Base-by-base conservation (phyloP, 176 grass and related monocot genomes). In the Thinopyrum elongatum region DNA sequence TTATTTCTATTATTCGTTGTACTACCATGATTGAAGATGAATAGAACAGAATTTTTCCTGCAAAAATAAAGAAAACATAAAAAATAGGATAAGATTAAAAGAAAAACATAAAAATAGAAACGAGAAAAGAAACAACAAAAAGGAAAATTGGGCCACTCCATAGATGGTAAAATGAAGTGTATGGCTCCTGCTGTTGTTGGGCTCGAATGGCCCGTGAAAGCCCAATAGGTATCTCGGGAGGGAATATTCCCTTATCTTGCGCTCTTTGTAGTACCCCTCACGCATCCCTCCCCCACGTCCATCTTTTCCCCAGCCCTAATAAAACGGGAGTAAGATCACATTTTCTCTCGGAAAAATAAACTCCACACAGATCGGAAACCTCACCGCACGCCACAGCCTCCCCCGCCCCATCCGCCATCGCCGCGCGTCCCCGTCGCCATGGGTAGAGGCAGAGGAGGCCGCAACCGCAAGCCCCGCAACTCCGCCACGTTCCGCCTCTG, bases 401-500 rank as follows among this genome's bases (percentile, higher is more conserved):
- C 29, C 66, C 10, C 65, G 8, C 70, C n/a, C 57, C 80, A 47
- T 58, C 55, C 59, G 63, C 29, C 79, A 67, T 36, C 82, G 70
- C 16, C 60, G 23, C 58, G 5, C 58, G 6, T 21, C 23, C 63
- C 23, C 63, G 31, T 16, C 71, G 71, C 23, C 69, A 38, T 29
- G 27, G 21, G 74, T 27, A 53, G 77, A 71, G 85, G 92, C 90
- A 78, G 93, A 90, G 26, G 60, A 75, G 85, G 87, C 29, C 89
- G 85, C 80, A 86, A 74, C 80, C 74, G 89, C 65, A 87, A 87
- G 84, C 26, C 80, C 26, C 91, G 94, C 70, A 93, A 95, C 85
- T 94, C 87, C 30, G 93, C 96, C 67, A 94, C 92, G 14, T 98
- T 92, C 82, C 90, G 87, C 21, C 96, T 98, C 78, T 88, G 93